A percentile compares a stretch with the other conserved stretches of the same genome.
phyloP scores from a whole-genome alignment of 2,329 filamentous ascomycete genomes.

The Diaporthe sp. region DNA sequence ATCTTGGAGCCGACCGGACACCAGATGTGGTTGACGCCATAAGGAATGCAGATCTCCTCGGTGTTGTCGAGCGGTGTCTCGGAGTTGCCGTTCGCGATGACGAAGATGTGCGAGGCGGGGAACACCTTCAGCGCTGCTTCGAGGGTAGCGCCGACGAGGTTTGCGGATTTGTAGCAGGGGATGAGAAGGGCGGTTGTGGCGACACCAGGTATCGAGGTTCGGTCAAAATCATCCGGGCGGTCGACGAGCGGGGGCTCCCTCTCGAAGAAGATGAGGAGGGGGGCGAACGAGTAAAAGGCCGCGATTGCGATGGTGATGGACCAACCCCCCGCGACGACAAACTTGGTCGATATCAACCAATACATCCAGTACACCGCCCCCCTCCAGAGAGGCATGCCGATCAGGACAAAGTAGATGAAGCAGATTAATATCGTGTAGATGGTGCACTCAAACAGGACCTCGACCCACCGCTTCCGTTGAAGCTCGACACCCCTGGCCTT shows the following conservation, averaged over 20 bases:
- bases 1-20: slow-evolving; percentile 63
- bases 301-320: slow-evolving; percentile 56
- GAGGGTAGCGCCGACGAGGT: slow-evolving; percentile 56
- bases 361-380: slow-evolving; percentile 60
- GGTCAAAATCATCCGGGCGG: slow-evolving; percentile 34
- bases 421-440: slow-evolving; percentile 48
- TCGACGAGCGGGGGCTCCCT: slow-evolving; percentile 47
- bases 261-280: slow-evolving; percentile 49
- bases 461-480: slow-evolving; percentile 44
- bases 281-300: slow-evolving; percentile 44
- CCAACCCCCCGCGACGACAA: slow-evolving; percentile 56
- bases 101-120: slow-evolving; percentile 60
- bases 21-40: slow-evolving; percentile 64
- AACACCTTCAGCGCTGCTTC: slow-evolving; percentile 62
- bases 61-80: slow-evolving; percentile 62
- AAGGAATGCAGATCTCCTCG: slow-evolving; percentile 58
- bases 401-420: slow-evolving; percentile 61
- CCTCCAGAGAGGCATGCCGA: slow-evolving; percentile 61
- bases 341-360: slow-evolving; percentile 55
- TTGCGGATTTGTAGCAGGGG: slow-evolving; percentile 62
- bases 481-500: slow-evolving; percentile 41
- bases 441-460: slow-evolving; percentile 43
- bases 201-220: slow-evolving; percentile 24
- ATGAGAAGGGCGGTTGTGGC: slow-evolving; percentile 51
- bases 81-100: slow-evolving; percentile 64